phyloP scores from a whole-genome alignment of 176 grass and related monocot species.

The Hsuehochloa calcarea region DNA sequence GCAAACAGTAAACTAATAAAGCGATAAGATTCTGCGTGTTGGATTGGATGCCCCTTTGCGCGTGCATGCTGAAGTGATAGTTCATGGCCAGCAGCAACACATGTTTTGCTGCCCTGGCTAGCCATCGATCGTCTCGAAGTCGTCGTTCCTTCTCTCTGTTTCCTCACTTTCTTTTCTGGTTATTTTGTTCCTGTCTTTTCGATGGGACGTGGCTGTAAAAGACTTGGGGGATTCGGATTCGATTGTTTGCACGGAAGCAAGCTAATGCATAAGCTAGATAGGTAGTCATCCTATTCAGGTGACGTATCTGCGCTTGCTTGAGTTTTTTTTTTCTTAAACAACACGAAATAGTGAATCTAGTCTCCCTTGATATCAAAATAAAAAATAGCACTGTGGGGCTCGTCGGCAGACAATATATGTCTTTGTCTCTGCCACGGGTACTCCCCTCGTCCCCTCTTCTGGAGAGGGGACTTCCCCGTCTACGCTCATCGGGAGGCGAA shows the following conservation, averaged over 20 bases:
- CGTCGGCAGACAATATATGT: too few species aligned
- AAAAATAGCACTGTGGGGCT: too few species aligned
- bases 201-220: slow-evolving; percentile 20
- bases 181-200: slow-evolving; percentile 6
- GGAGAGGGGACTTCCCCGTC: too few species aligned
- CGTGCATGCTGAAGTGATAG: neutral
- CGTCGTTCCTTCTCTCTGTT: neutral
- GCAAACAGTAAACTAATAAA: slow-evolving; percentile 9
- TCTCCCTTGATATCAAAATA: too few species aligned
- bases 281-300: slow-evolving; percentile 48
- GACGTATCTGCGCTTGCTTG: slow-evolving; percentile 31
- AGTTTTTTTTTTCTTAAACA: too few species aligned
- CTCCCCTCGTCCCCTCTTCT: too few species aligned
- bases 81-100: neutral
- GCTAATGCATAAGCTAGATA: too few species aligned
- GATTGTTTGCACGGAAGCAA: neutral
- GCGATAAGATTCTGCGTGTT: slow-evolving; percentile 38
- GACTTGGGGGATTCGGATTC: neutral
- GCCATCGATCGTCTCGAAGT: neutral
- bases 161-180: neutral
- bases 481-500: too few species aligned
- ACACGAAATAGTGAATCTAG: too few species aligned
- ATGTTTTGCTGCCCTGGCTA: neutral
- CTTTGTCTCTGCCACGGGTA: too few species aligned
- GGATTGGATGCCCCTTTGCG: neutral